phyloP scores from a whole-genome alignment of 225 moss, liverwort and hornwort species.

The Asterella californica region DNA sequence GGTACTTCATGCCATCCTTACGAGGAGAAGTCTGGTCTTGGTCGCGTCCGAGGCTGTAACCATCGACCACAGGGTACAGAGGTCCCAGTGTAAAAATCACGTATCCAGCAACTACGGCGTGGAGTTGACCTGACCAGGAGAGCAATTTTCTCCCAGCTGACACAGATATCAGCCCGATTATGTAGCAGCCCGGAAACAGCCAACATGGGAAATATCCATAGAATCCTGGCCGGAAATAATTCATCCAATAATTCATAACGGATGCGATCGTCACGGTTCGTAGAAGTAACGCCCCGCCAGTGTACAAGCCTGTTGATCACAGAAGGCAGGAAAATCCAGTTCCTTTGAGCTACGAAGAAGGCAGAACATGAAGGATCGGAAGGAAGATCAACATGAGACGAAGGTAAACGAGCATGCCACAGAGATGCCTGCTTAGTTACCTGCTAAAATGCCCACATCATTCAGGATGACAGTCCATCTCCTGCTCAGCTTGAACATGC shows the following conservation, averaged over 20 bases:
- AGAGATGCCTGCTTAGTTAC: too few relatives aligned
- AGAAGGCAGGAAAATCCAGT: not conserved
- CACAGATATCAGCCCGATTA: not conserved
- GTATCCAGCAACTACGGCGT: not conserved
- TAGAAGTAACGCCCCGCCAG: not conserved
- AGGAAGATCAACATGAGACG: not conserved
- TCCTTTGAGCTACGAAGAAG: not conserved
- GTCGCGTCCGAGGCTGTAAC: not conserved
- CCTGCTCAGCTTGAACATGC: not conserved
- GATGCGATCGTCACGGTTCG: not conserved
- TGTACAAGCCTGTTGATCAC: constrained; percentile 2
- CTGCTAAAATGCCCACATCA: not conserved
- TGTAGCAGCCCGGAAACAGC: not conserved
- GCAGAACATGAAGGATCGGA: not conserved
- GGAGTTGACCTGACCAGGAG: not conserved
- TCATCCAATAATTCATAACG: not conserved
- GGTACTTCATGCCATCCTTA: not conserved
- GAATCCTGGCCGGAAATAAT: not conserved
- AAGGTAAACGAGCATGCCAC: not conserved
- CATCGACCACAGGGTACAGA: not conserved
- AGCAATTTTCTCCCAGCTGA: not conserved
- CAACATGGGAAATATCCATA: not conserved
- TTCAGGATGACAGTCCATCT: not conserved
- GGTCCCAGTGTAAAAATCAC: not conserved
- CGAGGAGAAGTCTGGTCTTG: not conserved